A percentile compares a stretch with the other conserved stretches of the same genome.
These are phyloP conservation scores for Alternaria burnsii DNA, from an alignment of 2,329 filamentous ascomycete genomes.

Conservation along the genomic window DNA sequence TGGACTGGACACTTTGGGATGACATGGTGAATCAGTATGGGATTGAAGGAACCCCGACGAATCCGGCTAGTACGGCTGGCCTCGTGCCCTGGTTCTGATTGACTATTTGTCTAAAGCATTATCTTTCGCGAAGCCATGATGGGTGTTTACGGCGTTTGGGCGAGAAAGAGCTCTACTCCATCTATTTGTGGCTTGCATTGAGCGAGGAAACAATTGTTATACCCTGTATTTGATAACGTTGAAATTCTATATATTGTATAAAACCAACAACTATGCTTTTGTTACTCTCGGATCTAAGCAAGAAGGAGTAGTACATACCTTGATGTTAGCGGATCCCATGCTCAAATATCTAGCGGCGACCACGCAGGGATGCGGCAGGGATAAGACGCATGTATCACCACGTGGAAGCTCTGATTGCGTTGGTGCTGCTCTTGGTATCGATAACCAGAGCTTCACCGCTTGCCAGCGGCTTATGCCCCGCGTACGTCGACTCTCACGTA, in stretches of 20 bases:
- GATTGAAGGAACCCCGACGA: constrained; percentile 46
- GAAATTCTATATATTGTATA: not conserved
- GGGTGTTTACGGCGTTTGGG: not conserved
- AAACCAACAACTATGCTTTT: not conserved
- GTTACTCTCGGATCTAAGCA: not conserved
- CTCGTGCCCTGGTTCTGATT: constrained; percentile 40
- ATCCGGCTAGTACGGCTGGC: constrained; percentile 18
- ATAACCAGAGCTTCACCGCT: constrained; percentile 40
- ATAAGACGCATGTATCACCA: not conserved
- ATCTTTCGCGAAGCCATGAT: not conserved
- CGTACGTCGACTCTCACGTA: not conserved
- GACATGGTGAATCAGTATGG: constrained; percentile 59
- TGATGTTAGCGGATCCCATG: not conserved
- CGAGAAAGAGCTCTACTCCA: not conserved
- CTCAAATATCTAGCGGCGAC: not conserved
- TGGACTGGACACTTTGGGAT: constrained; percentile 61
- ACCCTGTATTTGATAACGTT: not conserved
- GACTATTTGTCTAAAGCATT: not conserved
- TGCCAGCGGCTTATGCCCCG: constrained; percentile 1
- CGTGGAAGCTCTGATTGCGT: constrained; percentile 24
- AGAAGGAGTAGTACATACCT: not conserved
- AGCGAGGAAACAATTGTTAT: not conserved
- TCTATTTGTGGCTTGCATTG: not conserved
- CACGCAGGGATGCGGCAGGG: constrained; percentile 2
- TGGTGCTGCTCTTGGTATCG: constrained; percentile 15